phyloP scores from a whole-genome alignment of 306 rosid species.

The Purshia tridentata region DNA sequence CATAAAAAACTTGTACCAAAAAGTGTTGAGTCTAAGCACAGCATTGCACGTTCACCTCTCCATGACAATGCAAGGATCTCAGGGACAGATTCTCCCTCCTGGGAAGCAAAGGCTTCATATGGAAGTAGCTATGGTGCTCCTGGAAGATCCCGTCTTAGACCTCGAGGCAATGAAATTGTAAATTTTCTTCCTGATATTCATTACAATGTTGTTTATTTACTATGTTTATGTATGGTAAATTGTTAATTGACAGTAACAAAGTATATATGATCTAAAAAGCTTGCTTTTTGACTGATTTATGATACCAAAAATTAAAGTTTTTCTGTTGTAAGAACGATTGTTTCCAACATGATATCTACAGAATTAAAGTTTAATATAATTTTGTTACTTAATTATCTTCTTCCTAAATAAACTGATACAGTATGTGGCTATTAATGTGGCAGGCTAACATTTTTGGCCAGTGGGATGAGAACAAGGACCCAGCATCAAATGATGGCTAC shows the following conservation, averaged over 20 bases:
- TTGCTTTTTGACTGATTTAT: neutral
- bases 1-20: constrained; percentile 53
- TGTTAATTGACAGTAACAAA: neutral
- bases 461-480: constrained; percentile 83
- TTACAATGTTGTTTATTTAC: neutral
- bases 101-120: constrained; percentile 61
- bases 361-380: no score
- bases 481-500: no score
- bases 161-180: constrained; percentile 78
- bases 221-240: no score
- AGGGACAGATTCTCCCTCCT: constrained; percentile 57
- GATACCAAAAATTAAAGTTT: no score
- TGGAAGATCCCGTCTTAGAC: constrained; percentile 62
- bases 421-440: constrained; percentile 18
- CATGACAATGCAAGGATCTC: constrained; percentile 68
- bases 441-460: constrained; percentile 95
- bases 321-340: constrained; percentile 4
- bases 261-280: neutral
- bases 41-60: constrained; percentile 81
- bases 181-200: constrained; percentile 28
- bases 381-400: constrained; percentile 6
- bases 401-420: constrained; percentile 1
- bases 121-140: constrained; percentile 76
- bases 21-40: constrained; percentile 56
- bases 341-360: neutral